These are phyloP conservation scores for Neurospora tetraspora DNA, from an alignment of 495 filamentous ascomycete genomes.

Conservation along the genomic window DNA sequence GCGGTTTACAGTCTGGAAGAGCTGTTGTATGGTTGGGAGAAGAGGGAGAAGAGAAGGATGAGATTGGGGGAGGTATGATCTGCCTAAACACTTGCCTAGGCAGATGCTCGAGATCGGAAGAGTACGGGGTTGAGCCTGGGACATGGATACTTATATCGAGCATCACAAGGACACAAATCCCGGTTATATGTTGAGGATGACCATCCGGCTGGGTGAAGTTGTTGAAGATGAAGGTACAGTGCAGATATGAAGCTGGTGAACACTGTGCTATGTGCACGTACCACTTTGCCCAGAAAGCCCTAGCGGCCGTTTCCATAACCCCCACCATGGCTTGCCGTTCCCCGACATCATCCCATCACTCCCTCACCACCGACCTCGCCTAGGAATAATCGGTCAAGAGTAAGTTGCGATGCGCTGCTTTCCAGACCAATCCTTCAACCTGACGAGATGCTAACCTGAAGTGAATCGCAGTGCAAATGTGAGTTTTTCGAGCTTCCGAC, in stretches of 20 bases:
- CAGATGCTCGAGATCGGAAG: neutral
- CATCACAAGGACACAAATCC: neutral
- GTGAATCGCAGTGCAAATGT: constrained; percentile 64
- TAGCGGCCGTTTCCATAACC: constrained; percentile 9
- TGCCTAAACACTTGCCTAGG: neutral
- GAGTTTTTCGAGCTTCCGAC: constrained; percentile 28
- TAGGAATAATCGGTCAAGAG: constrained; percentile 29
- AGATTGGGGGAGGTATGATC: neutral
- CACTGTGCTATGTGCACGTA: neutral
- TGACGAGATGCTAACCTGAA: constrained; percentile 10
- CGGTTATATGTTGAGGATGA: no score
- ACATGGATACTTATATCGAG: neutral
- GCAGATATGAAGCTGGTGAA: neutral
- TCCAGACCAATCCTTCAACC: neutral
- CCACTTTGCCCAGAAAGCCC: neutral
- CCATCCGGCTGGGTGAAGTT: no score
- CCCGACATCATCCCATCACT: constrained; percentile 17
- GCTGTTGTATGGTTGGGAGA: constrained; percentile 10
- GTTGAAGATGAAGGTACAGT: neutral
- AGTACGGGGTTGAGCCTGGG: neutral
- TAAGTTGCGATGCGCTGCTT: constrained; percentile 13
- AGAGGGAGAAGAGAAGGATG: constrained; percentile 7
- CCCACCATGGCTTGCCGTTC: constrained; percentile 18
- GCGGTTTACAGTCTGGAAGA: constrained; percentile 17
- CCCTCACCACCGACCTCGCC: constrained; percentile 13